phyloP scores from a whole-genome alignment of 2,329 filamentous ascomycete genomes.

The Cryoendolithus antarcticus region DNA sequence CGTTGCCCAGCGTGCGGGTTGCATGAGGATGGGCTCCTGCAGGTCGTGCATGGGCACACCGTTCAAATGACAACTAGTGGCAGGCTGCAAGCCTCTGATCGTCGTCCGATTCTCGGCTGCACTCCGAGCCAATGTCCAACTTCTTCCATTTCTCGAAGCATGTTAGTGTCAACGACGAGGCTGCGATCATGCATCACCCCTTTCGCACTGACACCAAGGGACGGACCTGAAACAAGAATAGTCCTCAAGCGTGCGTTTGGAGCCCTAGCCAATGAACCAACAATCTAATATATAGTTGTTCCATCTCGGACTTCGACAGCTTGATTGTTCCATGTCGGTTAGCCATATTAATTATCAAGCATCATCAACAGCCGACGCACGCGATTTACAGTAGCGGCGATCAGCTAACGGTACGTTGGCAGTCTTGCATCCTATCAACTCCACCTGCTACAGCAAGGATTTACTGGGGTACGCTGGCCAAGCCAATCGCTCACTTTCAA shows the following conservation, averaged over 20 bases:
- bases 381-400: conserved; percentile 7
- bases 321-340: conserved; percentile 2
- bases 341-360: conserved; percentile 3
- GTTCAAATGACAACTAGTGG: too few relatives aligned
- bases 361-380: conserved; percentile 5
- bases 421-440: conserved; percentile 1
- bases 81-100: too few relatives aligned
- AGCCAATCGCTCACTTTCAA: neutral
- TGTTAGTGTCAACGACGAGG: too few relatives aligned
- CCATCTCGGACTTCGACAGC: conserved; percentile 1
- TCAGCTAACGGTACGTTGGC: conserved; percentile 2
- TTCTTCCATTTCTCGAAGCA: too few relatives aligned
- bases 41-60: too few relatives aligned
- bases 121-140: too few relatives aligned
- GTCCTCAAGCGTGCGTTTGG: conserved; percentile 4
- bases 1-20: too few relatives aligned
- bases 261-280: conserved; percentile 2
- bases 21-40: too few relatives aligned
- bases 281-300: conserved; percentile 4
- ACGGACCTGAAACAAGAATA: conserved; percentile 1
- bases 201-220: too few relatives aligned
- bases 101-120: too few relatives aligned
- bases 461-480: neutral
- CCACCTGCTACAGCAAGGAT: conserved; percentile 1
- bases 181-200: too few relatives aligned